phyloP scores from a whole-genome alignment of 768 basidiomycete species.

The Melanogaster broomeanus region DNA sequence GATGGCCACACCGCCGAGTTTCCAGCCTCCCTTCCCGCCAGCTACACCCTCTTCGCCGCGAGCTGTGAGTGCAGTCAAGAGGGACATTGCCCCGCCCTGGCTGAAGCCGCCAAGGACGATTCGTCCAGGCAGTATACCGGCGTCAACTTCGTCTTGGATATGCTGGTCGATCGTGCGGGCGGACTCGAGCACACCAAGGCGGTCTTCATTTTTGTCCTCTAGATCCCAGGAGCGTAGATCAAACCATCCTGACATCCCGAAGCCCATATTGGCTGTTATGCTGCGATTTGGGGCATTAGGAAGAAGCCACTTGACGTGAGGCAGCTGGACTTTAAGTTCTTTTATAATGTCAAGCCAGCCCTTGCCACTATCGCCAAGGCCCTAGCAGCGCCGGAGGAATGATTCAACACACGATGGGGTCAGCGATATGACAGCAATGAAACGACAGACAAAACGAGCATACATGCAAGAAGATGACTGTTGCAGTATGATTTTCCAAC shows the following conservation, averaged over 20 bases:
- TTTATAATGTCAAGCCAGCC: constrained; percentile 81
- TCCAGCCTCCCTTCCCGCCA: constrained; percentile 44
- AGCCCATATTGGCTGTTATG: constrained; percentile 76
- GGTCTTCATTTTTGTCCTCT: constrained; percentile 59
- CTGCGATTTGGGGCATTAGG: constrained; percentile 38
- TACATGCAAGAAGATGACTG: constrained; percentile 90
- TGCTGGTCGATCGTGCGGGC: constrained; percentile 62
- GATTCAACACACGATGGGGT: constrained; percentile 6
- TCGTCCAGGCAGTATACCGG: constrained; percentile 64
- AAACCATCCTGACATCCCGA: constrained; percentile 80
- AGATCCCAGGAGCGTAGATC: constrained; percentile 72
- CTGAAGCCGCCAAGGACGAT: constrained; percentile 90
- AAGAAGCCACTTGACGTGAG: constrained; percentile 87
- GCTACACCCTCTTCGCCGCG: constrained; percentile 26
- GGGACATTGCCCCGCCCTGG: constrained; percentile 79
- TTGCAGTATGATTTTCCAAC: constrained; percentile 71
- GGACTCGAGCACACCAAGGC: constrained; percentile 58
- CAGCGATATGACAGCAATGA: neutral
- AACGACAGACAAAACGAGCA: constrained; percentile 23
- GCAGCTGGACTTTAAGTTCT: constrained; percentile 58
- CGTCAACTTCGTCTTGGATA: constrained; percentile 73
- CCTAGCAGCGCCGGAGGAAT: constrained; percentile 44
- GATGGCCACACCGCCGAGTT: constrained; percentile 69
- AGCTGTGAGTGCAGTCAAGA: constrained; percentile 64
- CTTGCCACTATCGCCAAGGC: constrained; percentile 71